Conservation (phyloP, 352 stramenopile genomes). For the Globisporangium takayamanum region DNA sequence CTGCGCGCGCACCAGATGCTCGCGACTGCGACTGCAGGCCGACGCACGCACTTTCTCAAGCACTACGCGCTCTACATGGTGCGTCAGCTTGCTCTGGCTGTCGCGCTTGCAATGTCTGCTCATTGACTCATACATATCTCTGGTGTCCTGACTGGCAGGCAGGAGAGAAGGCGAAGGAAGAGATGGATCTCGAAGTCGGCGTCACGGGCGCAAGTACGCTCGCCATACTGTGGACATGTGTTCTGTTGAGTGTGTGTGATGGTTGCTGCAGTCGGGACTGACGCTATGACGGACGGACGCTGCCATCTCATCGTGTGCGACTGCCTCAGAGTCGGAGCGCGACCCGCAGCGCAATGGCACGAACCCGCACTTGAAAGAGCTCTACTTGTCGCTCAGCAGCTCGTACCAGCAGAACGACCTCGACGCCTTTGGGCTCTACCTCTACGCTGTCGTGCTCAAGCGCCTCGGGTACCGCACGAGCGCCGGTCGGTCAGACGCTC, state of each 20-base stretch:
- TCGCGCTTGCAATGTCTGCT: not conserved
- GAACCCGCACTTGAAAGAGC: slow-evolving; percentile 71
- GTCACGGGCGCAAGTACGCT: slow-evolving; percentile 36
- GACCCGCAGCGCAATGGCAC: slow-evolving; percentile 32
- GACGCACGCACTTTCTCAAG: slow-evolving; percentile 58
- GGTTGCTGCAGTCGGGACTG: no score
- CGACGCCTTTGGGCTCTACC: slow-evolving; percentile 74
- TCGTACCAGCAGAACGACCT: slow-evolving; percentile 46
- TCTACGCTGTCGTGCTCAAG: slow-evolving; percentile 71
- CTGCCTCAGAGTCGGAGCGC: slow-evolving; percentile 22
- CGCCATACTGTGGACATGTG: slow-evolving; percentile 4
- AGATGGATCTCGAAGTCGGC: slow-evolving; percentile 70
- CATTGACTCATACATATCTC: not conserved
- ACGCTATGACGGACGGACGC: not conserved
- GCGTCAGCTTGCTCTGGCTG: not conserved
- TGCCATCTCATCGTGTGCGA: slow-evolving; percentile 3
- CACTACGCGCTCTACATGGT: slow-evolving; percentile 76
- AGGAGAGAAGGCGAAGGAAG: slow-evolving; percentile 77
- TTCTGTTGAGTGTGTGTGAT: no score
- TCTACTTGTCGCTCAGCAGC: slow-evolving; percentile 45
- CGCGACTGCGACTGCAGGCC: not conserved
- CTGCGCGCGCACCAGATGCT: slow-evolving; percentile 68
- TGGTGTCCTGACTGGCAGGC: slow-evolving; percentile 21
- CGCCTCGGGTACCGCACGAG: slow-evolving; percentile 60
- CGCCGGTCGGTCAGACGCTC: slow-evolving; percentile 19